Percentiles rank a stretch among this genome's conserved stretches.
Evolutionary conservation across 2,329 filamentous ascomycete species (phyloP).

Genomic region (Hymenoscyphus salicellus): DNA sequence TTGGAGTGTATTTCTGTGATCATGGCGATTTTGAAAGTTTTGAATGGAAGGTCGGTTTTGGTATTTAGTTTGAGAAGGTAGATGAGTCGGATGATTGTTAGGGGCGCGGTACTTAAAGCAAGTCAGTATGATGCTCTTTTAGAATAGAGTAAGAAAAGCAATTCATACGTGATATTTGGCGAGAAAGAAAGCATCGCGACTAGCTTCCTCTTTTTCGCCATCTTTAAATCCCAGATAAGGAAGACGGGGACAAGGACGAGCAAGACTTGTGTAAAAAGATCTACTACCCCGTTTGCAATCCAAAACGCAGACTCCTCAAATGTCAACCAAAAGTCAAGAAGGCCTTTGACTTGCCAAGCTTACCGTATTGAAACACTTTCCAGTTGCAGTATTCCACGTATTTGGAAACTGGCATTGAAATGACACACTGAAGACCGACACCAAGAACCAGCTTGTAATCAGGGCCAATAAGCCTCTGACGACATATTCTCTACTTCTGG

Average conservation of each 20-base stretch:
- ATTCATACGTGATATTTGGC: not conserved
- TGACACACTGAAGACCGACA: not conserved
- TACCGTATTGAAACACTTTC: not conserved
- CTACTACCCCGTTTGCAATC: not conserved
- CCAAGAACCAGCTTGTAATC: not conserved
- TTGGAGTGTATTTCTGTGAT: not conserved
- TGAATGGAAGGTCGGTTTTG: not conserved
- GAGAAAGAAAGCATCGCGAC: not conserved
- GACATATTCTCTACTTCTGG: not conserved
- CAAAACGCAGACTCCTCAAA: not conserved
- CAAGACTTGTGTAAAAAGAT: not conserved
- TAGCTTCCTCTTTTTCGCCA: not conserved
- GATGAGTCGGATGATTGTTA: not conserved
- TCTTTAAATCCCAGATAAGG: not conserved
- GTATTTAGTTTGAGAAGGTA: not conserved
- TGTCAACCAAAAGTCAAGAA: not conserved
- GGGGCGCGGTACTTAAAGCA: not conserved
- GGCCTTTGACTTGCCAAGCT: not conserved
- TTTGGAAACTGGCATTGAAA: not conserved
- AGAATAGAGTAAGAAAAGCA: not conserved
- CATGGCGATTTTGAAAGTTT: not conserved
- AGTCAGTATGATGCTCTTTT: not conserved
- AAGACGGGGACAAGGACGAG: not conserved
- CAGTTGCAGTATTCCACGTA: not conserved
- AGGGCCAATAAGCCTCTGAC: not conserved